A percentile compares a stretch with the other conserved stretches of the same genome.
Conservation (phyloP, 2,329 filamentous ascomycete genomes). For the Dothistroma septosporum region DNA sequence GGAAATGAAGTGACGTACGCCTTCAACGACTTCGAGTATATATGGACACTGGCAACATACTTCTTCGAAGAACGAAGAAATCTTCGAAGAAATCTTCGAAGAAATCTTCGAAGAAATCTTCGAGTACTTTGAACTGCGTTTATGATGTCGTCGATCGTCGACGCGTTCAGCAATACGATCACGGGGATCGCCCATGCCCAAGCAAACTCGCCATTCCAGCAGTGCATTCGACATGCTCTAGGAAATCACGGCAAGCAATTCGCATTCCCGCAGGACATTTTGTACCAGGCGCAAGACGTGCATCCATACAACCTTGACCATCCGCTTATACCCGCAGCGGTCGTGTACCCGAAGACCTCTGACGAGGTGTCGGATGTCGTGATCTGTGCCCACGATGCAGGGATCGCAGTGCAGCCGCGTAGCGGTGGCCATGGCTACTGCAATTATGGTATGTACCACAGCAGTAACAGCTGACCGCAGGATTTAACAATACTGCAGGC, state of each 20-base stretch:
- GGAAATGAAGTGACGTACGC: neutral
- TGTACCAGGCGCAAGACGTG: slow-evolving; percentile 14
- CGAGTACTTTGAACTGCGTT: neutral
- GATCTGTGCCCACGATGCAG: slow-evolving; percentile 12
- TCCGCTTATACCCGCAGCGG: slow-evolving; percentile 12
- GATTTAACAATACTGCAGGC: neutral
- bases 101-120: neutral
- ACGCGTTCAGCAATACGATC: neutral
- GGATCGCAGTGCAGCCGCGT: slow-evolving; percentile 16
- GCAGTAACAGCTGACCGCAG: neutral
- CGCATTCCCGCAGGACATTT: slow-evolving; percentile 16
- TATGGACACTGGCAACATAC: neutral
- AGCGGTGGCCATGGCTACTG: slow-evolving; percentile 19
- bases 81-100: neutral
- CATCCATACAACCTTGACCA: slow-evolving; percentile 20
- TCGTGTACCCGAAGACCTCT: slow-evolving; percentile 15
- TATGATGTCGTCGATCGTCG: neutral
- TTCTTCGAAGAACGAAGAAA: too few species aligned
- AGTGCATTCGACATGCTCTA: slow-evolving; percentile 15
- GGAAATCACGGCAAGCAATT: slow-evolving; percentile 13
- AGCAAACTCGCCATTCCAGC: slow-evolving; percentile 12
- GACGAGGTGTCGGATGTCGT: slow-evolving; percentile 17
- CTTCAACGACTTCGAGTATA: neutral
- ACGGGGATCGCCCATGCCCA: slow-evolving; percentile 1
- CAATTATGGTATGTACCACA: slow-evolving; percentile 12